phyloP scores from a whole-genome alignment of 2,329 filamentous ascomycete genomes.

The Pseudocercospora vitis region DNA sequence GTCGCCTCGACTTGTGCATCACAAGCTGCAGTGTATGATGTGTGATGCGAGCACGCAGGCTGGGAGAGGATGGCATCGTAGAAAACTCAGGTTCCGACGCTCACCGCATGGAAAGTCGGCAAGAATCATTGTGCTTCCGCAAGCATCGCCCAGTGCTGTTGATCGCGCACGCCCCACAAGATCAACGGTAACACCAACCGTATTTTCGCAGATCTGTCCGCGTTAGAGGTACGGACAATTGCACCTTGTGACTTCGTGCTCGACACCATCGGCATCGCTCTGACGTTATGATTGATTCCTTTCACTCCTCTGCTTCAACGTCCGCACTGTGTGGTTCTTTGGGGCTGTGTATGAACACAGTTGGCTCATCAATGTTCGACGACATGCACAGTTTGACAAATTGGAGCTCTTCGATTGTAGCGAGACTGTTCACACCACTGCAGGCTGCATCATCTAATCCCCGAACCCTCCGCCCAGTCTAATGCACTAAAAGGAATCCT shows the following conservation, averaged over 20 bases:
- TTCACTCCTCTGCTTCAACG: too few species aligned
- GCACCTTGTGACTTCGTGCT: neutral
- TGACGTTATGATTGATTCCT: too few species aligned
- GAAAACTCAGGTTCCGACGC: too few species aligned
- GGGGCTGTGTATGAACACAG: too few species aligned
- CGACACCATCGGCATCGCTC: too few species aligned
- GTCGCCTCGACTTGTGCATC: too few species aligned
- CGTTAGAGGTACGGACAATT: neutral
- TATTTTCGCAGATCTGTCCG: conserved; percentile 1
- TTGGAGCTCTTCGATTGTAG: too few species aligned
- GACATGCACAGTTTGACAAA: too few species aligned
- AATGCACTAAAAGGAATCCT: neutral
- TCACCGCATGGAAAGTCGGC: conserved; percentile 1
- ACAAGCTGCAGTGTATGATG: neutral
- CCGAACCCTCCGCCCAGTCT: neutral
- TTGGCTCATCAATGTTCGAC: too few species aligned
- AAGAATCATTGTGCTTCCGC: neutral
- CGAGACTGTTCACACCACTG: too few species aligned
- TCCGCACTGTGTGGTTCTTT: too few species aligned
- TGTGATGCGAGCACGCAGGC: conserved; percentile 2
- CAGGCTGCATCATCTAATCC: too few species aligned
- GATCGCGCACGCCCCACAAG: neutral
- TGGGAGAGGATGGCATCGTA: neutral
- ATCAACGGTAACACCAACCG: conserved; percentile 5
- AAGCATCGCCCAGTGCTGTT: neutral